phyloP scores from a whole-genome alignment of 2,329 filamentous ascomycete genomes.

The Lizonia empirigonia region DNA sequence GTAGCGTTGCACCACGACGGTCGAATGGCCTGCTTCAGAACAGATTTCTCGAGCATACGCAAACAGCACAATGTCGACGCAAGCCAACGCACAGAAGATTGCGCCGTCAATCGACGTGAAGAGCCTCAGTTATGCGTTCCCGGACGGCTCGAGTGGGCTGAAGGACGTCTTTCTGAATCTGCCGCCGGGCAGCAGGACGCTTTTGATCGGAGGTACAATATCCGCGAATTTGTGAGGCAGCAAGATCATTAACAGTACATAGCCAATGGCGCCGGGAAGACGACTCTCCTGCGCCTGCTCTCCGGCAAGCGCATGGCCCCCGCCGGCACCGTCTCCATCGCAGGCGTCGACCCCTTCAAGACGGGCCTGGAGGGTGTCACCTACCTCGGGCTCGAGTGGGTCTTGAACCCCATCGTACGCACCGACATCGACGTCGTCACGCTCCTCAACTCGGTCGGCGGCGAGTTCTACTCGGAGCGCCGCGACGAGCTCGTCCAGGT shows the following conservation, averaged over 20 bases:
- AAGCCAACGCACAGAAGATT: slow-evolving; percentile 24
- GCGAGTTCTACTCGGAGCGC: slow-evolving; percentile 78
- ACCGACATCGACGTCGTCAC: slow-evolving; percentile 92
- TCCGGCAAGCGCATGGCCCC: slow-evolving; percentile 94
- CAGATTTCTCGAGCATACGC: neutral
- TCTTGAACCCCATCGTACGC: slow-evolving; percentile 93
- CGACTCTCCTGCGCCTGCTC: slow-evolving; percentile 90
- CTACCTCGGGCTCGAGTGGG: slow-evolving; percentile 97
- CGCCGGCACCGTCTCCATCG: slow-evolving; percentile 72
- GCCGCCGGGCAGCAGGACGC: slow-evolving; percentile 81
- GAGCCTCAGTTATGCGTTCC: slow-evolving; percentile 85
- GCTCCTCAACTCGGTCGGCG: slow-evolving; percentile 83
- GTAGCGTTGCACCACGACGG: neutral
- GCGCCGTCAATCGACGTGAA: slow-evolving; percentile 72
- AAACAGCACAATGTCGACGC: slow-evolving; percentile 28
- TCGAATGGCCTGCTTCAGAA: neutral
- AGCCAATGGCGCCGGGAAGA: slow-evolving; percentile 97
- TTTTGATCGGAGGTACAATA: slow-evolving; percentile 89
- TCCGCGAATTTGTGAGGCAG: too few relatives aligned
- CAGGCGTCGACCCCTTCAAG: slow-evolving; percentile 89
- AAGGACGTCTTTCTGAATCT: slow-evolving; percentile 74
- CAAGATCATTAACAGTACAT: slow-evolving; percentile 1
- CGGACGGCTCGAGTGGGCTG: slow-evolving; percentile 81
- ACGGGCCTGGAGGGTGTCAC: slow-evolving; percentile 90
- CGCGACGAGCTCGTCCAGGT: slow-evolving; percentile 86